phyloP scores from a whole-genome alignment of 2,329 filamentous ascomycete species.

The Coniochaeta prunicola region DNA sequence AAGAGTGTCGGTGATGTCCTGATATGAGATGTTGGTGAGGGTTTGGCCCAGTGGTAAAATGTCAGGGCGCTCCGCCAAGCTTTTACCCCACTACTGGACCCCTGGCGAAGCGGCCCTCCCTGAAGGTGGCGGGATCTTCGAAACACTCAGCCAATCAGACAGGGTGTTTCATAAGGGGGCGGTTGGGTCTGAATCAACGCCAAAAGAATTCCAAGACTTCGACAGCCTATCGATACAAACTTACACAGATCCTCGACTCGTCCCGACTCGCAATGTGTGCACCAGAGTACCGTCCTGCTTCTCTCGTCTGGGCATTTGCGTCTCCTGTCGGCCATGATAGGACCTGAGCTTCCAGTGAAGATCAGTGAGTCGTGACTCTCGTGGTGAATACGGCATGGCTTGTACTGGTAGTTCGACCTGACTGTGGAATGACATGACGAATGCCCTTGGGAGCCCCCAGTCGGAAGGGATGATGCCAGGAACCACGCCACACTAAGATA shows the following conservation, averaged over 20 bases:
- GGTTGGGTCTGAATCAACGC: not conserved
- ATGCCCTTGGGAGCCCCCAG: not conserved
- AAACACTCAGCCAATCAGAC: slow-evolving; percentile 1
- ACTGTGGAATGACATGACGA: not conserved
- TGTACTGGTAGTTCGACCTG: not conserved
- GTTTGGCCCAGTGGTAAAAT: too few species aligned
- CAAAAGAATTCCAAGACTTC: not conserved
- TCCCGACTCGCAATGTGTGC: not conserved
- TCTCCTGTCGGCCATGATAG: not conserved
- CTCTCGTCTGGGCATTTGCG: not conserved
- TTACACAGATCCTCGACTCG: not conserved
- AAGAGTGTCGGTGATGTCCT: too few species aligned
- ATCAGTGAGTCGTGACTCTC: not conserved
- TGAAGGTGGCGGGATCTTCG: not conserved
- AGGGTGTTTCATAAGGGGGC: not conserved
- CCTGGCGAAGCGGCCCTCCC: not conserved
- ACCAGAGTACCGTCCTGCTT: not conserved
- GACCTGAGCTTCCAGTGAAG: not conserved
- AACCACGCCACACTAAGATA: not conserved
- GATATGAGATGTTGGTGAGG: too few species aligned
- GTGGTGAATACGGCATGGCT: not conserved
- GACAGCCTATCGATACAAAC: not conserved
- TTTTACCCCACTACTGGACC: not conserved
- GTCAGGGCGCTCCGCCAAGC: too few species aligned
- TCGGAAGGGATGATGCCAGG: not conserved